phyloP scores from a whole-genome alignment of 177 flowering plant species.

The Vitis hybrid region DNA sequence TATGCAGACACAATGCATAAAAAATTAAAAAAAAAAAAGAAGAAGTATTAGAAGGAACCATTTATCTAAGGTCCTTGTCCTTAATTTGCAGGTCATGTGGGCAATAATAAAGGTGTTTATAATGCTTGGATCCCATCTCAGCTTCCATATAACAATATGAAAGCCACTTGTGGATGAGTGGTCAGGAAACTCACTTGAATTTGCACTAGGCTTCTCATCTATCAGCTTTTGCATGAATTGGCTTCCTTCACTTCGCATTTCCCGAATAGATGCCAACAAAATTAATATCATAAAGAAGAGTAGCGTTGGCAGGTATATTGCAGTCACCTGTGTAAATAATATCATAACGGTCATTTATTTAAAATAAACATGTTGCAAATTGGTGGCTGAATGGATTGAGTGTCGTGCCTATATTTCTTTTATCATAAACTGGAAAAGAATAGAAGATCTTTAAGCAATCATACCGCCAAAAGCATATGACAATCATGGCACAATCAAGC shows the following conservation, averaged over 20 bases:
- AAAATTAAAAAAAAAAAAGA: too few relatives aligned
- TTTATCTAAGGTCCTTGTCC: too few relatives aligned
- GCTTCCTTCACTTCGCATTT: slow-evolving; percentile 32
- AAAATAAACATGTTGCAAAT: too few relatives aligned
- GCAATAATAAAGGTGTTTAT: too few relatives aligned
- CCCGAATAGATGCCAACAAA: slow-evolving; percentile 73
- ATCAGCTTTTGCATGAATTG: not conserved
- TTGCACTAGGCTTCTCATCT: not conserved
- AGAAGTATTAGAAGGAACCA: too few relatives aligned
- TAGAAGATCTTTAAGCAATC: not conserved
- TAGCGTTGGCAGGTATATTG: slow-evolving; percentile 90
- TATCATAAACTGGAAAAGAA: not conserved
- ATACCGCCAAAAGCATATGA: not conserved
- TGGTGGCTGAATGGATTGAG: too few relatives aligned
- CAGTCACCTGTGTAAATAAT: slow-evolving; percentile 64
- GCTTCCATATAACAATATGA: not conserved
- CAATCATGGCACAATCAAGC: not conserved
- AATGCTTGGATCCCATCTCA: too few relatives aligned
- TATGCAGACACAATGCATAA: too few relatives aligned
- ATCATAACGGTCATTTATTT: not conserved
- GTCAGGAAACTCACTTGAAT: slow-evolving; percentile 22
- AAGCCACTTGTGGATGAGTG: not conserved
- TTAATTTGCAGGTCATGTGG: too few relatives aligned
- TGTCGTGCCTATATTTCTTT: too few relatives aligned
- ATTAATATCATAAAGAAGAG: slow-evolving; percentile 77